Conservation (phyloP, 2,329 filamentous ascomycete genomes). For the Penicillium sp. region DNA sequence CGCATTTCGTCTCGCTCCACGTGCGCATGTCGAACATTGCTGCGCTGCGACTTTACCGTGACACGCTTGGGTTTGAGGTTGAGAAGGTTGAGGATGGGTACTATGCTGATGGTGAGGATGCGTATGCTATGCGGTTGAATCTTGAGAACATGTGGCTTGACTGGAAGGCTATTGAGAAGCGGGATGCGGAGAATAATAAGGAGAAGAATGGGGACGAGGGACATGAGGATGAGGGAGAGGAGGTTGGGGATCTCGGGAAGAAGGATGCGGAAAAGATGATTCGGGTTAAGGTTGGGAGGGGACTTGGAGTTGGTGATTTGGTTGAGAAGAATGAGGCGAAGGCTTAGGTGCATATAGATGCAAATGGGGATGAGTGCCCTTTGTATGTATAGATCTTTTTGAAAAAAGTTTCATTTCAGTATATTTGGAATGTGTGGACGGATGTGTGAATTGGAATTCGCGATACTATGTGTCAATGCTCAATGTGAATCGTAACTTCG, state of each 20-base stretch:
- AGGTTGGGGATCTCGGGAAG: constrained; percentile 64
- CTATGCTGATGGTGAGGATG: constrained; percentile 96
- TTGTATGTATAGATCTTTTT: constrained; percentile 4
- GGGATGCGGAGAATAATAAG: constrained; percentile 35
- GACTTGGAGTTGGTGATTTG: constrained; percentile 68
- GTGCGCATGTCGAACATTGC: constrained; percentile 92
- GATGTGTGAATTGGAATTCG: neutral
- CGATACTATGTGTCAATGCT: neutral
- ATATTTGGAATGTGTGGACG: neutral
- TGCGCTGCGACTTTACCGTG: constrained; percentile 86
- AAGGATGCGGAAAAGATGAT: constrained; percentile 62
- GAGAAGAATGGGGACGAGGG: constrained; percentile 30
- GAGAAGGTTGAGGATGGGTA: constrained; percentile 60
- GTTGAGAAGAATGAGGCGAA: constrained; percentile 48
- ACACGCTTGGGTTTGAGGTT: constrained; percentile 84
- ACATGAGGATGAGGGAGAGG: constrained; percentile 63
- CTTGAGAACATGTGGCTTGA: constrained; percentile 54
- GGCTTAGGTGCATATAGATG: constrained; percentile 6
- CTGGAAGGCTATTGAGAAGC: constrained; percentile 47
- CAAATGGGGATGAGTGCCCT: neutral
- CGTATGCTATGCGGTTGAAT: constrained; percentile 89
- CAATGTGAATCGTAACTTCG: neutral
- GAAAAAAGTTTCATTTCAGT: neutral
- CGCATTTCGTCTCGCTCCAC: constrained; percentile 91
- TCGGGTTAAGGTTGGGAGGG: constrained; percentile 81